phyloP scores from a whole-genome alignment of 2,329 filamentous ascomycete species.

The Exophiala sp. region DNA sequence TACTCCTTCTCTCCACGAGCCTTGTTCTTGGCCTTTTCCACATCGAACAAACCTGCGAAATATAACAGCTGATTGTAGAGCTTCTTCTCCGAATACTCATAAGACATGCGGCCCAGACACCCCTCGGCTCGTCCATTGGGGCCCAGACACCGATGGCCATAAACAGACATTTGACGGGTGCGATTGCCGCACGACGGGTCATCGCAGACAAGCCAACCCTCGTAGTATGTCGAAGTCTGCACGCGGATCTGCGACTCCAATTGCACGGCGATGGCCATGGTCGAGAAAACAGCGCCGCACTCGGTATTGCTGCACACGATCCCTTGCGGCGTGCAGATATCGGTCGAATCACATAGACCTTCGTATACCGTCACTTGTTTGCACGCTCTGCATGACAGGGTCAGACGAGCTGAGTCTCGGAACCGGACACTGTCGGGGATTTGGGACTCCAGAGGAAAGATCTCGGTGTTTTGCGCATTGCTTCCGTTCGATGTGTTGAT shows the following conservation, averaged over 20 bases:
- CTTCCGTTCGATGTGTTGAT: conserved; percentile 54
- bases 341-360: conserved; percentile 57
- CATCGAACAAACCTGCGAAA: conserved; percentile 77
- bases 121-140: conserved; percentile 77
- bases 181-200: conserved; percentile 79
- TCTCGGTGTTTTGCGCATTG: conserved; percentile 57
- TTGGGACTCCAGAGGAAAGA: conserved; percentile 88
- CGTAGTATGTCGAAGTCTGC: conserved; percentile 79
- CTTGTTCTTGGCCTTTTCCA: conserved; percentile 65
- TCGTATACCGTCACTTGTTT: conserved; percentile 67
- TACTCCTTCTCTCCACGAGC: conserved; percentile 47
- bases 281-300: conserved; percentile 61
- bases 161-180: conserved; percentile 88
- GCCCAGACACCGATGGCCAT: conserved; percentile 82
- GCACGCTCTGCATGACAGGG: conserved; percentile 75
- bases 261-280: conserved; percentile 74
- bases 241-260: conserved; percentile 76
- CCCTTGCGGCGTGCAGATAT: conserved; percentile 65
- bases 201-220: conserved; percentile 85
- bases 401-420: conserved; percentile 68
- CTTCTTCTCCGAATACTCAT: conserved; percentile 79
- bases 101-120: conserved; percentile 81
- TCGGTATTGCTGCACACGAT: conserved; percentile 60
- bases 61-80: conserved; percentile 95
- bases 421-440: conserved; percentile 89